Evolutionary conservation across 83 land plant species (phyloP), one percentile per base, ranked within the genome.

Genomic region (Picea abies): DNA sequence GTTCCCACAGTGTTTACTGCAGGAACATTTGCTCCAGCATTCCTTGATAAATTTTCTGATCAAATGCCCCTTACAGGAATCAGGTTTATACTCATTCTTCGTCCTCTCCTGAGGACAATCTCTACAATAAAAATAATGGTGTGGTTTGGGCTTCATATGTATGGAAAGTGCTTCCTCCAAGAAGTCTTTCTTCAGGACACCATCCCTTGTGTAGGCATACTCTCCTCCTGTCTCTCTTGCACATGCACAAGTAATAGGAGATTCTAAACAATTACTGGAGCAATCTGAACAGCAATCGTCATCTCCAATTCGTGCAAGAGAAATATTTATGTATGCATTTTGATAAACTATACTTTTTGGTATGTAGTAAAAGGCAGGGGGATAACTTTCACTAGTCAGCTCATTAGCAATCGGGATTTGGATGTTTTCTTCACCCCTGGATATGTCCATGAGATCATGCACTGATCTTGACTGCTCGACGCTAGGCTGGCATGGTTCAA

Each of bases 1-100:
- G 75, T 98, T 98, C 47, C 99, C 96, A 87, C 99, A 98, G 11
- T 82, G 86, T 79, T 80, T 92, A 41, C 69, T 75, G 83, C 99
- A 98, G 10, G 94, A 93, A 87, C 99, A 98, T 84, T 96, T 98
- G 68, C 86, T 91, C 99, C 99, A 98, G 84, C 99, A 98, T 80
- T 98, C 99, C 80, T 94, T 98, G 56, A 98, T 87, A 79, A 98
- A 92, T 29, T 85, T 92, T 75, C 96, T 83, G 44, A 88, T 81
- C 19, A 93, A 23, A 79, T 98, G 99, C 20, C 99, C 99, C 75
- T 93, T 96, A 79, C 99, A 98, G 19, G 82, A 70, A 76, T 88
- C 92, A 35, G 88, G 83, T 56, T 65, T 56, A 19, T 60, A 83
- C 32, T 88, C 92, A 84, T 80, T 80, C 70, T 82, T 91, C 22